Evolutionary conservation across 495 filamentous ascomycete species (phyloP), one percentile per base, ranked within the genome.

Genomic region (Aspergillus indologenus): DNA sequence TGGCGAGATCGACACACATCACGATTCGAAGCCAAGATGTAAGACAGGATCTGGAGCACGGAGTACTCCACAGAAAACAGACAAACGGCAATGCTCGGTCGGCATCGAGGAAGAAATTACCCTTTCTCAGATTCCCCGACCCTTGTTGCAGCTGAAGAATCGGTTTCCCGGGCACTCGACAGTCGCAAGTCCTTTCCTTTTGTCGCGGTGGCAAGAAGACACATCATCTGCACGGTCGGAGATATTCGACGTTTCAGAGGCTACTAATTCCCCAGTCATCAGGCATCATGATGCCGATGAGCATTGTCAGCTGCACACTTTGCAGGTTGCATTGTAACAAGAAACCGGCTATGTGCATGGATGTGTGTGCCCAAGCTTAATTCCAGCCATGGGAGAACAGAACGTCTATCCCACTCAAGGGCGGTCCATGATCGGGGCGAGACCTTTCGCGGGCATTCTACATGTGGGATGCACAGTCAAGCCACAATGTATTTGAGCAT

Each of bases 121-220:
- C 19, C 23, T 18, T 26, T 48, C 26, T 26, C 34, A 40, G 34
- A 40, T 40, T 40, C 34, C 12, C 34, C 34, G 34, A 2, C 34
- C 34, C 34, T 14, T 40, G 34, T 40, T 7, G 21, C 46, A 26
- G 43, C 24, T 57, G 56, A 59, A 59, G 43, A 54, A 34, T 45
- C 44, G 14, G 50, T 8, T 29, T 29, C 15, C 26, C 26, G 26
- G 26, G 9, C 26, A 29, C 26, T 29, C 26, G 9, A 29, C 3
- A 9, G 4, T 29, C 26, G 26, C 26, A 29, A 29, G 26, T 29
- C 26, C n/a, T 29, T 29, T 29, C 26, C 26, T 3, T 29, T 18
- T 49, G 8, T 49, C 19, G 18, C 11, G 20, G 46, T n/a, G 34
- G 5, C 34, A 40, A 40, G 12, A 40, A 40, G 34, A 40, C 34